Evolutionary conservation across 345 rosid species (phyloP).

Genomic region (Arabis alpina): DNA sequence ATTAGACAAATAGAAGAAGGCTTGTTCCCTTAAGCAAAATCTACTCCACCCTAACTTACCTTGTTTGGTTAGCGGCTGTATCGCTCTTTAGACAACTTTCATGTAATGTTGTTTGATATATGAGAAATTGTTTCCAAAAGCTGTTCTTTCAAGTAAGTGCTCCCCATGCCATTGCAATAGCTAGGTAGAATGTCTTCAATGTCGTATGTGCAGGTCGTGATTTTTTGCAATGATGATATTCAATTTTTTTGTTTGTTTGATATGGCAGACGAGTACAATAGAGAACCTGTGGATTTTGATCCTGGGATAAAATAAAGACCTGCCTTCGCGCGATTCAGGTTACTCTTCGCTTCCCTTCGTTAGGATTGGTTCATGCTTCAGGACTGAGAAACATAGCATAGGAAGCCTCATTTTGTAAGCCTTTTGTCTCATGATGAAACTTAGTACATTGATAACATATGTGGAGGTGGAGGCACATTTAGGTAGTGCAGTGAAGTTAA

Average conservation of each 20-base stretch:
- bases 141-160: too few relatives aligned
- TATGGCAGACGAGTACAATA: slow-evolving; percentile 68
- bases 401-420: too few relatives aligned
- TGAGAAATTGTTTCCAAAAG: too few relatives aligned
- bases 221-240: not conserved
- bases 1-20: slow-evolving; percentile 29
- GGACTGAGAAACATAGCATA: too few relatives aligned
- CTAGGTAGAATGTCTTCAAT: not conserved
- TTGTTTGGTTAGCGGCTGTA: slow-evolving; percentile 53
- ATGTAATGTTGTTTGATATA: not conserved
- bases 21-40: not conserved
- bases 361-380: too few relatives aligned
- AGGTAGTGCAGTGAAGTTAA: too few relatives aligned
- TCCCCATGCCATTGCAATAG: not conserved
- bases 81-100: not conserved
- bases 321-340: too few relatives aligned
- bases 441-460: too few relatives aligned
- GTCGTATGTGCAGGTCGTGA: not conserved
- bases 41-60: slow-evolving; percentile 63
- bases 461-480: too few relatives aligned
- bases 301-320: too few relatives aligned
- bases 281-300: slow-evolving; percentile 54
- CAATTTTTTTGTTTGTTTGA: not conserved
- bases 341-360: too few relatives aligned
- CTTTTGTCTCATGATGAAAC: too few relatives aligned